phyloP scores from a whole-genome alignment of 805 yeast species.

The Blastobotrys parvus region DNA sequence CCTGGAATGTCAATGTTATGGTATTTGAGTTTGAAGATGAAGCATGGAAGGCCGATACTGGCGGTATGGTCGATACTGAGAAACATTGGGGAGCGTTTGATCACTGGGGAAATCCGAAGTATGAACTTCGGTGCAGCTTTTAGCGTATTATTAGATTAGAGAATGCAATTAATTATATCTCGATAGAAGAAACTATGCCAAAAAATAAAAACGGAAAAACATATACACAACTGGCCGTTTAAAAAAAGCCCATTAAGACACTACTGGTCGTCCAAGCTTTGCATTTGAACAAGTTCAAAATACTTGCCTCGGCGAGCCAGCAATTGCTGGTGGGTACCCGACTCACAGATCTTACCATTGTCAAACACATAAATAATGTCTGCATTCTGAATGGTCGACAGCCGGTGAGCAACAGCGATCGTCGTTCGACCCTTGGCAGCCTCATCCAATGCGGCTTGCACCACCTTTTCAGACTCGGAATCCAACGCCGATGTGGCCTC shows the following conservation, averaged over 20 bases:
- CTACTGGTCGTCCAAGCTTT: conserved; percentile 28
- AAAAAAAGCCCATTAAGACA: too few species aligned
- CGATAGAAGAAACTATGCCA: too few species aligned
- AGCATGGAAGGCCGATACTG: conserved; percentile 89
- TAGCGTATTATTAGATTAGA: not conserved
- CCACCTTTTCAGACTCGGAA: conserved; percentile 64
- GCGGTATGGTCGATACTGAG: conserved; percentile 75
- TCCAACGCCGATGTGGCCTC: conserved; percentile 63
- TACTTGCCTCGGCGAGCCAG: conserved; percentile 31
- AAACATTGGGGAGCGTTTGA: conserved; percentile 88
- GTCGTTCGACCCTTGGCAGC: conserved; percentile 71
- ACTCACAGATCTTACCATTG: conserved; percentile 53
- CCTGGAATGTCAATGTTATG: conserved; percentile 89
- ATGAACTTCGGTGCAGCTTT: conserved; percentile 5
- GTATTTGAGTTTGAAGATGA: conserved; percentile 95
- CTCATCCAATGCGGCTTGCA: conserved; percentile 57
- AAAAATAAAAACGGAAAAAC: not conserved
- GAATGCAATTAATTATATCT: too few species aligned
- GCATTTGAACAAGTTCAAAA: conserved; percentile 32
- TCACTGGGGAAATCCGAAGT: conserved; percentile 30
- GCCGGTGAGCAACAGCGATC: conserved; percentile 77
- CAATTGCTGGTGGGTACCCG: conserved; percentile 45
- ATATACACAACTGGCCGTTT: not conserved
- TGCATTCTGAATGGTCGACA: conserved; percentile 60
- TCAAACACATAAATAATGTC: conserved; percentile 52